Conservation (phyloP, 1,139 yeast species). For the Wickerhamiella infanticola region DNA sequence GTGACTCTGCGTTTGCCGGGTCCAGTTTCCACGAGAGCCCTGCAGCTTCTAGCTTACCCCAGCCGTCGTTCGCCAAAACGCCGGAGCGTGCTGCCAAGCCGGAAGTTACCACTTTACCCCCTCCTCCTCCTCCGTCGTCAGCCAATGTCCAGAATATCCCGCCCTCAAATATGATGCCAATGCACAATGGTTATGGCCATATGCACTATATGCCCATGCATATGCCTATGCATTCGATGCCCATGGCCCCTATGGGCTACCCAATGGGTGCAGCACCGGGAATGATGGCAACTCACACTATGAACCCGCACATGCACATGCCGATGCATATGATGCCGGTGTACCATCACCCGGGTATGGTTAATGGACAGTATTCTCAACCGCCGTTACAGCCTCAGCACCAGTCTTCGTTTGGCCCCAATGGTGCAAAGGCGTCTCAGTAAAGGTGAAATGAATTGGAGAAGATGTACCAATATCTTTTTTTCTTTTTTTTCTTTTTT, state of each 20-base stretch:
- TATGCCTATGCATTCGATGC: background rate
- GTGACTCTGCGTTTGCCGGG: background rate
- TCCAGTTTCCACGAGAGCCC: constrained; percentile 29
- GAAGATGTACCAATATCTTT: background rate
- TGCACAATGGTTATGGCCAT: background rate
- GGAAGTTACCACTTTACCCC: no score
- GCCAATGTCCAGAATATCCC: background rate
- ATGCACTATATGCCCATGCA: background rate
- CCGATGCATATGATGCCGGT: background rate
- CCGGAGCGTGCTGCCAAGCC: no score
- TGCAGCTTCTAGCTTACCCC: constrained; percentile 30
- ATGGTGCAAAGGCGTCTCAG: background rate
- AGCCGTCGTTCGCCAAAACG: constrained; percentile 18
- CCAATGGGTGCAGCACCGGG: background rate
- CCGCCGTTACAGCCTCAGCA: background rate
- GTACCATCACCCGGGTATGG: background rate
- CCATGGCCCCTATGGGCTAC: background rate
- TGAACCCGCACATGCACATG: background rate
- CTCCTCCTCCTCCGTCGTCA: background rate
- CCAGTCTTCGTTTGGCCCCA: background rate
- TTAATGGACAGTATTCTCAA: background rate
- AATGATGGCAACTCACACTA: background rate
- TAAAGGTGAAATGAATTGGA: background rate
- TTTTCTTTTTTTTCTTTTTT: background rate
- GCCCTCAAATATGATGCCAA: background rate